Conservation (phyloP, 2,329 filamentous ascomycete species). For the Colletotrichum orbiculare region DNA sequence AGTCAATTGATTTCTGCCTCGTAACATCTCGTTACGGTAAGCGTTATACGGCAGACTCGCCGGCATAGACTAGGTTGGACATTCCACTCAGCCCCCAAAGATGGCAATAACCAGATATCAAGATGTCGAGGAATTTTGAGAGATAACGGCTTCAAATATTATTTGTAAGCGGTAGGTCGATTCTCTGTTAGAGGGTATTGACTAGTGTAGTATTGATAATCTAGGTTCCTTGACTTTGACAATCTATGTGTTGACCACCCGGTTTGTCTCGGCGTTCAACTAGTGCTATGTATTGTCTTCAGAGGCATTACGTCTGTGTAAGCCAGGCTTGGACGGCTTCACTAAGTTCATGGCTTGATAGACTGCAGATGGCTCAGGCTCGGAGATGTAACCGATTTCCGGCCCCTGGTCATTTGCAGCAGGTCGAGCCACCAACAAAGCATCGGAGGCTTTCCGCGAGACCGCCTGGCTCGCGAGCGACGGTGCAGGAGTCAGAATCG, state of each 20-base stretch:
- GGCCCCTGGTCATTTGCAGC: too few relatives aligned
- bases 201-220: not conserved
- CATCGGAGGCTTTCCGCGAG: not conserved
- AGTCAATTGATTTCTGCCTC: too few relatives aligned
- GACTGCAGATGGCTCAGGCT: slow-evolving; percentile 4
- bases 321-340: not conserved
- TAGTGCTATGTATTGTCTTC: slow-evolving; percentile 16
- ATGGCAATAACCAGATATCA: too few relatives aligned
- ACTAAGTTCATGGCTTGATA: slow-evolving; percentile 17
- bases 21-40: too few relatives aligned
- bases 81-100: too few relatives aligned
- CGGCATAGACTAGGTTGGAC: too few relatives aligned
- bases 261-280: not conserved
- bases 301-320: not conserved
- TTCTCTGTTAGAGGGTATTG: not conserved
- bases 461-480: slow-evolving; percentile 6
- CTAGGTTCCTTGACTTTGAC: not conserved
- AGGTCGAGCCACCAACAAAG: not conserved
- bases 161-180: too few relatives aligned
- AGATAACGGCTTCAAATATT: too few relatives aligned
- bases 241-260: not conserved
- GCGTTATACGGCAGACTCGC: too few relatives aligned
- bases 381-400: not conserved
- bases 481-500: slow-evolving; percentile 7
- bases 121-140: too few relatives aligned